Conservation (phyloP, 441 rosid species). For the Eutrema salsugineum region DNA sequence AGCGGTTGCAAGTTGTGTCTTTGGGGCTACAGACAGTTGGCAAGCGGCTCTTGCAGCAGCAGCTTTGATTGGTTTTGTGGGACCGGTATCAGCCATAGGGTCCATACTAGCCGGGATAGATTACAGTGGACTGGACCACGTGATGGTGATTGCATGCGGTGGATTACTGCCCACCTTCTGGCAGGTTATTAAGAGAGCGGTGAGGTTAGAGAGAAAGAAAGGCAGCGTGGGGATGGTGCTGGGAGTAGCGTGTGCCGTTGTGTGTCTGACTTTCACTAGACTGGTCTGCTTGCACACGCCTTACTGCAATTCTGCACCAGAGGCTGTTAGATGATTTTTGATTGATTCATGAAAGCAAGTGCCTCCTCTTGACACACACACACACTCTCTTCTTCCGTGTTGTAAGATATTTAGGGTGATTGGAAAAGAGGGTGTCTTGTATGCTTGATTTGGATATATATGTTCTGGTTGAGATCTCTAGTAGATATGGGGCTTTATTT, state of each 20-base stretch:
- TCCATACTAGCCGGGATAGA: conserved; percentile 90
- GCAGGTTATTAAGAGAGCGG: conserved; percentile 55
- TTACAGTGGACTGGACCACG: conserved; percentile 91
- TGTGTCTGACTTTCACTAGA: conserved; percentile 81
- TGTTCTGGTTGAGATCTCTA: background rate
- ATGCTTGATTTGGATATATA: background rate
- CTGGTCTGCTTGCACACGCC: conserved; percentile 95
- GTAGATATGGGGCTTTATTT: conserved; percentile 9
- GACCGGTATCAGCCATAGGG: conserved; percentile 88
- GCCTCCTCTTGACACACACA: background rate
- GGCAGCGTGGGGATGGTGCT: conserved; percentile 58
- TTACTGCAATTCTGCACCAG: conserved; percentile 97
- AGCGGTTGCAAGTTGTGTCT: conserved; percentile 97
- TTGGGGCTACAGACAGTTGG: conserved; percentile 90
- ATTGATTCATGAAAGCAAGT: background rate
- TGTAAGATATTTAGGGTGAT: conserved; percentile 26
- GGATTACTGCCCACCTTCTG: conserved; percentile 76
- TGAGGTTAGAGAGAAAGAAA: conserved; percentile 55
- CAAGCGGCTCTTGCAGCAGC: conserved; percentile 90
- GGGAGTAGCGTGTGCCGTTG: conserved; percentile 66
- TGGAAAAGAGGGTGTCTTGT: conserved; percentile 15
- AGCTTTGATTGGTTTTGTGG: conserved; percentile 80
- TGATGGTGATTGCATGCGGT: conserved; percentile 92
- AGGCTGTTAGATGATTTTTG: conserved; percentile 80
- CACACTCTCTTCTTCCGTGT: conserved; percentile 1